Conservation (phyloP, 768 basidiomycete genomes). For the Trametes maxima region DNA sequence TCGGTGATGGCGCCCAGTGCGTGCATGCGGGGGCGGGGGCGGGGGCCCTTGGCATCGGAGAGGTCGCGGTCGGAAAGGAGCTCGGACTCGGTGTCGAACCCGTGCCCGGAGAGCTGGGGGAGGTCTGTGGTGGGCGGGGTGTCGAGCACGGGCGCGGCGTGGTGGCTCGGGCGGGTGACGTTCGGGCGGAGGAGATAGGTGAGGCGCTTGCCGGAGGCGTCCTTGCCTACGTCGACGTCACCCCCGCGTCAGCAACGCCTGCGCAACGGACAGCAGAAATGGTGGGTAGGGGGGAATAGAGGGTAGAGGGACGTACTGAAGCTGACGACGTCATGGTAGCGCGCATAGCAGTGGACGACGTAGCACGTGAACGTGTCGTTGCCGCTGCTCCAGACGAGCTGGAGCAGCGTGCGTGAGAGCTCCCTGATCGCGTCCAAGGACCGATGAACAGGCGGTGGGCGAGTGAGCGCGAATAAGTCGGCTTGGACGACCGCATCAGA, state of each 20-base stretch:
- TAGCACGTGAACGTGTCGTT: slow-evolving; percentile 78
- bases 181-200: slow-evolving; percentile 85
- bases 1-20: slow-evolving; percentile 29
- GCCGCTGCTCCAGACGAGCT: slow-evolving; percentile 72
- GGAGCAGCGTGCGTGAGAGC: slow-evolving; percentile 62
- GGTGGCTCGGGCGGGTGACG: slow-evolving; percentile 58
- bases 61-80: slow-evolving; percentile 31
- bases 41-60: slow-evolving; percentile 26
- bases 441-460: too few relatives aligned
- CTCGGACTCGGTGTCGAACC: slow-evolving; percentile 48
- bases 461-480: too few relatives aligned
- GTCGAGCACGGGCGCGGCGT: slow-evolving; percentile 47
- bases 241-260: background rate
- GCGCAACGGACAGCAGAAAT: too few relatives aligned
- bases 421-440: slow-evolving; percentile 60
- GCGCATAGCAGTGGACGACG: slow-evolving; percentile 80
- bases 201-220: slow-evolving; percentile 54
- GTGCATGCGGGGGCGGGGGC: background rate
- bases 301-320: slow-evolving; percentile 71
- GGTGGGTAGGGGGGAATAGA: background rate
- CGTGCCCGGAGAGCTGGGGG: slow-evolving; percentile 47
- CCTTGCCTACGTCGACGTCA: slow-evolving; percentile 59
- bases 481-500: too few relatives aligned
- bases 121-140: slow-evolving; percentile 77
- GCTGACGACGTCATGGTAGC: slow-evolving; percentile 78